Evolutionary conservation across 495 filamentous ascomycete genomes (phyloP).

Genomic region (Neurospora sp.): DNA sequence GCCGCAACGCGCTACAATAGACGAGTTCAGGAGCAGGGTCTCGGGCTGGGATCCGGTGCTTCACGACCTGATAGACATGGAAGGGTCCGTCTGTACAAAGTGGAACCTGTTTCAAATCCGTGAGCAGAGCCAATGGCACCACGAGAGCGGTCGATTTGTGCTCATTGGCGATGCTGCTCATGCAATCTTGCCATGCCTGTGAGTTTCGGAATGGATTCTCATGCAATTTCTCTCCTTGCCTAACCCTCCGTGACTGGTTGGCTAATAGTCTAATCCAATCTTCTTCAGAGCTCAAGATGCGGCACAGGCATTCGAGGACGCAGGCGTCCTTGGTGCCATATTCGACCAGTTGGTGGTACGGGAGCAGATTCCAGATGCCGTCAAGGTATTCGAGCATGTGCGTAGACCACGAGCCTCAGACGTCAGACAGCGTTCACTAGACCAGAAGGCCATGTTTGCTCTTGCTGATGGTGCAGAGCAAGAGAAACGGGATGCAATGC

Average conservation of each 20-base stretch:
- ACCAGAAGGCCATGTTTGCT: slow-evolving; percentile 2
- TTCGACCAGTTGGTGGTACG: neutral
- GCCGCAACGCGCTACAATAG: neutral
- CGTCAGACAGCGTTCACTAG: neutral
- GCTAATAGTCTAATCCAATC: neutral
- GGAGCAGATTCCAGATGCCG: slow-evolving; percentile 2
- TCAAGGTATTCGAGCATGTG: slow-evolving; percentile 1
- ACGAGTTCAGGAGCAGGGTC: neutral
- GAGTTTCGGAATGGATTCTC: neutral
- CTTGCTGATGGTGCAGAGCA: slow-evolving; percentile 2
- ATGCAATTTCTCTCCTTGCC: neutral
- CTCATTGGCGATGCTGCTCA: slow-evolving; percentile 12
- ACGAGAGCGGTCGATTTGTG: neutral
- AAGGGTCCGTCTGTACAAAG: slow-evolving; percentile 1
- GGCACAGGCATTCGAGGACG: slow-evolving; percentile 7
- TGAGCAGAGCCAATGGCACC: slow-evolving; percentile 1
- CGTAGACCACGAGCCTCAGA: slow-evolving; percentile 1
- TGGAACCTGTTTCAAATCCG: slow-evolving; percentile 6
- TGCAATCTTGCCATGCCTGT: slow-evolving; percentile 7
- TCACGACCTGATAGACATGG: neutral
- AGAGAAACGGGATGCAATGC: slow-evolving; percentile 3
- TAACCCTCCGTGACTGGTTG: neutral
- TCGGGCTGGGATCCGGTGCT: slow-evolving; percentile 3
- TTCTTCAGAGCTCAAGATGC: slow-evolving; percentile 1
- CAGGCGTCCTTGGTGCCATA: slow-evolving; percentile 3